Base-by-base conservation (phyloP, 768 basidiomycete genomes). In the Mycena galericulata region DNA sequence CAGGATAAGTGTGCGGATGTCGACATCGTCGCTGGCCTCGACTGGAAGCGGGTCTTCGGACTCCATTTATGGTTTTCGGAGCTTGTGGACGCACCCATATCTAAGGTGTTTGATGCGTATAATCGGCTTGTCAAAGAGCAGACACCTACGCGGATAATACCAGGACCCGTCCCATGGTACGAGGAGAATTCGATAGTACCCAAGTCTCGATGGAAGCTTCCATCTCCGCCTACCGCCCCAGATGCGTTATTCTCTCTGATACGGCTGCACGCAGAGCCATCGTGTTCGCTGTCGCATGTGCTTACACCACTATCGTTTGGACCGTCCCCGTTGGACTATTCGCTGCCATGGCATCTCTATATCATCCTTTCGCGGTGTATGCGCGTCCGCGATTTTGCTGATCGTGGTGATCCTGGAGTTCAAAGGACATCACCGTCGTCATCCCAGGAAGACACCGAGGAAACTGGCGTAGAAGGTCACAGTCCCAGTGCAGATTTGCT, bases 21-120 rank as follows among this genome's bases (percentile, higher is more conserved):
- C 29, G 82, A 88, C 62, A 82, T 98, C 6, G 83, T 89, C 20
- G 82, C 90, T 58, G 92, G 89, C 0, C 79, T 98, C 59, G 97
- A 98, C 76, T 99, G 98, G 98, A 97, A 96, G 77, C 89, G 96
- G 22, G 91, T 91, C 1, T 94, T 99, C 75, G 98, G 95, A 3
- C 80, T 98, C 47, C 91, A 91, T 68, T 81, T 99, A 34, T 99
- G 98, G 98, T 98, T 91, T 77, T 90, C 89, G 1, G 86, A 90
- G 46, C 85, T 89, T 3, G 84, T 95, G 71, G 87, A 93, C 66
- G 86, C 91, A 3, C 83, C 93, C 5, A 88, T 96, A 65, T 82
- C 88, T 2, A 87, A 92, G 46, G 90, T 91, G 1, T 90, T 94
- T 72, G 78, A 84, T 14, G 80, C 86, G 1, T 97, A 92, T 76